These are phyloP conservation scores for Pseudogymnoascus destructans DNA, from an alignment of 2,329 filamentous ascomycete genomes.

Conservation along the genomic window DNA sequence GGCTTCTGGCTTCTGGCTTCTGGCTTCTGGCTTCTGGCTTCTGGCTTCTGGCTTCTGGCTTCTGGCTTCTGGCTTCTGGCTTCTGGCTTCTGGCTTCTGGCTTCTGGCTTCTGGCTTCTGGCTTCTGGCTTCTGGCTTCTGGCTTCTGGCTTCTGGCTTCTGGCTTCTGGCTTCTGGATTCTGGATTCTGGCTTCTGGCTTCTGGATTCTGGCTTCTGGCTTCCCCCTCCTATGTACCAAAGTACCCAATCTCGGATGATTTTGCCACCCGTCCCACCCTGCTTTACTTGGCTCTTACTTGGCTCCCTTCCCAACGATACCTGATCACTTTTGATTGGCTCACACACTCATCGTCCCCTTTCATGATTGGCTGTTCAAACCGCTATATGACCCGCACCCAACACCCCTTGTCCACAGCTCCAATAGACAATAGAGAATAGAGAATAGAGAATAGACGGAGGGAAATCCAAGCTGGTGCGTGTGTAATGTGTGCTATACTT, in stretches of 20 bases:
- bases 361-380: background rate
- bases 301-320: background rate
- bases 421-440: no score
- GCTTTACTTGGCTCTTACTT: background rate
- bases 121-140: no score
- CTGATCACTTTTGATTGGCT: background rate
- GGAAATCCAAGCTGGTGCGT: background rate
- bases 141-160: background rate
- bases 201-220: background rate
- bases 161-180: no score
- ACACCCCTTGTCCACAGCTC: background rate
- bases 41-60: no score
- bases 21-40: no score
- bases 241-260: background rate
- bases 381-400: background rate
- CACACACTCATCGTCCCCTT: background rate
- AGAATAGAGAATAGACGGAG: no score
- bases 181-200: no score
- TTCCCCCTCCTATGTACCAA: no score
- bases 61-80: no score
- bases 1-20: no score
- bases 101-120: no score
- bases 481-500: background rate
- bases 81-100: no score
- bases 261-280: constrained; percentile 3